Percentiles rank a stretch among this genome's conserved stretches.
Evolutionary conservation across 2,329 filamentous ascomycete genomes (phyloP).

Genomic region (Colletotrichum simmondsii): DNA sequence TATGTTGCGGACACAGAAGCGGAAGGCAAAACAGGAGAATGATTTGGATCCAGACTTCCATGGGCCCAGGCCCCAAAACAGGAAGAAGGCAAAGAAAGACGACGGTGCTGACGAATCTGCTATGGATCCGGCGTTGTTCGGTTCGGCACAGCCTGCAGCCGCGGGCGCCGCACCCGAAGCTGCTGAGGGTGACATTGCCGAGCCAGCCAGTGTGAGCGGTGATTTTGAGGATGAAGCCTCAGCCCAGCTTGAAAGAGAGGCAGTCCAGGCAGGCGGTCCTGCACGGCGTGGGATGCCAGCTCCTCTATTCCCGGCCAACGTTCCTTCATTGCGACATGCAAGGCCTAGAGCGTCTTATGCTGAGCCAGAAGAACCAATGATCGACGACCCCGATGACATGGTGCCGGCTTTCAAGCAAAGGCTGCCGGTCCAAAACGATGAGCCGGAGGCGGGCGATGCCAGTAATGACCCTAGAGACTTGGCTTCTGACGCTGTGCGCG

Average conservation of each 20-base stretch:
- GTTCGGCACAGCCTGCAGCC: slow-evolving; percentile 17
- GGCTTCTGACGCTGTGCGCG: slow-evolving; percentile 49
- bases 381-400: slow-evolving; percentile 56
- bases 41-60: slow-evolving; percentile 66
- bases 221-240: slow-evolving; percentile 34
- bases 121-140: slow-evolving; percentile 66
- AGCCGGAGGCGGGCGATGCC: slow-evolving; percentile 12
- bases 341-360: slow-evolving; percentile 63
- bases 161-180: neutral
- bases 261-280: neutral
- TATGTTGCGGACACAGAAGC: slow-evolving; percentile 63
- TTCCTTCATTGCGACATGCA: slow-evolving; percentile 62
- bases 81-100: slow-evolving; percentile 53
- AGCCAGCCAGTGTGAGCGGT: slow-evolving; percentile 37
- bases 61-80: slow-evolving; percentile 50
- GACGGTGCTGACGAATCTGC: slow-evolving; percentile 42
- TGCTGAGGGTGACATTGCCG: neutral
- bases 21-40: slow-evolving; percentile 62
- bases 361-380: slow-evolving; percentile 54
- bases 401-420: slow-evolving; percentile 37
- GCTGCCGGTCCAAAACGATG: slow-evolving; percentile 12
- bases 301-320: slow-evolving; percentile 44
- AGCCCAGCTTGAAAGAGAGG: slow-evolving; percentile 16
- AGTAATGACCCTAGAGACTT: slow-evolving; percentile 48
- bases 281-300: neutral